Percentiles rank a stretch among this genome's conserved stretches.
phyloP scores from a whole-genome alignment of 2,329 filamentous ascomycete species.

The Furcasterigmium furcatum region DNA sequence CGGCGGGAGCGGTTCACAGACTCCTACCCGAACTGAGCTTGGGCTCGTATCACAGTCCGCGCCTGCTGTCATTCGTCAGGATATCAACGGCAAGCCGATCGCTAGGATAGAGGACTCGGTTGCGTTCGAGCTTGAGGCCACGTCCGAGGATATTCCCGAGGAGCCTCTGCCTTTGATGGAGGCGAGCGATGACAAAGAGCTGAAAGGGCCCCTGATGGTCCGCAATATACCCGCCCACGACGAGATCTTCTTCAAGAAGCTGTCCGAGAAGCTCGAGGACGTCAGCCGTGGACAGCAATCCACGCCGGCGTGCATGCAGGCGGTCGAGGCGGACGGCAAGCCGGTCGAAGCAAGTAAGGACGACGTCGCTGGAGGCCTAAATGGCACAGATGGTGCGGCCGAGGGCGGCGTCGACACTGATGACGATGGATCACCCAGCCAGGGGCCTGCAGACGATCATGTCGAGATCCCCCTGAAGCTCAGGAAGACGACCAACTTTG shows the following conservation, averaged over 20 bases:
- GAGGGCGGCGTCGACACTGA: slow-evolving; percentile 6
- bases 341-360: slow-evolving; percentile 10
- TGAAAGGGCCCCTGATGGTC: slow-evolving; percentile 52
- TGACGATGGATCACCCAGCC: slow-evolving; percentile 16
- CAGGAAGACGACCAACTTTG: slow-evolving; percentile 33
- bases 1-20: slow-evolving; percentile 34
- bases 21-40: slow-evolving; percentile 15
- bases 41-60: neutral
- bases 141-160: slow-evolving; percentile 10
- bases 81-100: slow-evolving; percentile 1
- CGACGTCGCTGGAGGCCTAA: slow-evolving; percentile 5
- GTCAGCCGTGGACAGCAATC: slow-evolving; percentile 40
- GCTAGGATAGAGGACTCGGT: slow-evolving; percentile 3
- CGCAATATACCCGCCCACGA: slow-evolving; percentile 54
- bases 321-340: slow-evolving; percentile 23
- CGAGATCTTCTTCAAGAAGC: slow-evolving; percentile 46
- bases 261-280: slow-evolving; percentile 49
- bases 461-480: slow-evolving; percentile 43
- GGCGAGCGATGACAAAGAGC: slow-evolving; percentile 37
- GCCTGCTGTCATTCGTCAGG: neutral
- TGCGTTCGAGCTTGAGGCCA: slow-evolving; percentile 1
- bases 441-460: slow-evolving; percentile 23
- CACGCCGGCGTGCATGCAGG: slow-evolving; percentile 38
- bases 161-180: slow-evolving; percentile 28
- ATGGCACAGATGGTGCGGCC: slow-evolving; percentile 11